Percentiles rank a stretch among this genome's conserved stretches.
These are phyloP conservation scores for Wickerhamiella parazyma DNA, from an alignment of 805 yeast species.

Conservation along the genomic window DNA sequence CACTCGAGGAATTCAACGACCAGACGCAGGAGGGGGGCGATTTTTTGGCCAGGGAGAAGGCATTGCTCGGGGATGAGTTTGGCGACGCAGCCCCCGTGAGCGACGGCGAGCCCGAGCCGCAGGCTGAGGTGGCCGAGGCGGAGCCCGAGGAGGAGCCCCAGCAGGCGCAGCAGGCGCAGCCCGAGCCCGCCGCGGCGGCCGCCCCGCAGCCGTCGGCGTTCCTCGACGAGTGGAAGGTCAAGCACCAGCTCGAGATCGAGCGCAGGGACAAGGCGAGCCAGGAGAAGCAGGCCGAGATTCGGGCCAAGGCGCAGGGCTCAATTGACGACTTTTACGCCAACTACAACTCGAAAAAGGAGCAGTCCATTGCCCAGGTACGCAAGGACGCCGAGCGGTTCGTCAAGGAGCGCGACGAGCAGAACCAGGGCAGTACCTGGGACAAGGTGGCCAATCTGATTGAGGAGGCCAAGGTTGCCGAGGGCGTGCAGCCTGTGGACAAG, in stretches of 20 bases:
- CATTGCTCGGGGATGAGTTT: conserved; percentile 29
- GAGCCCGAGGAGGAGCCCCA: conserved; percentile 19
- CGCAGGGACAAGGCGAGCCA: conserved; percentile 64
- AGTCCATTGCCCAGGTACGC: conserved; percentile 46
- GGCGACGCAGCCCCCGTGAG: conserved; percentile 11
- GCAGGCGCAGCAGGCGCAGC: neutral
- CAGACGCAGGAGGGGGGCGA: conserved; percentile 27
- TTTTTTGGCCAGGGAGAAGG: conserved; percentile 30
- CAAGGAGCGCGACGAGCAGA: conserved; percentile 51
- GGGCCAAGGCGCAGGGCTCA: conserved; percentile 63
- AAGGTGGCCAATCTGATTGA: conserved; percentile 42
- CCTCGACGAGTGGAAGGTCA: conserved; percentile 64
- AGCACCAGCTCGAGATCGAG: conserved; percentile 62
- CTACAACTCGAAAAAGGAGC: conserved; percentile 73
- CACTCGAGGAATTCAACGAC: conserved; percentile 28
- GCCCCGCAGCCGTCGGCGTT: conserved; percentile 46
- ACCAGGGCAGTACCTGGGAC: conserved; percentile 42
- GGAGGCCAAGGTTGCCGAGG: conserved; percentile 27
- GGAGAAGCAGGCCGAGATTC: conserved; percentile 49
- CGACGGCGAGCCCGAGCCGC: conserved; percentile 16
- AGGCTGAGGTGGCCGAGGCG: conserved; percentile 18
- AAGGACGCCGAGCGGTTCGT: conserved; percentile 59
- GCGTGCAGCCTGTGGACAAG: conserved; percentile 45
- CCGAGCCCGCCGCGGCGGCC: neutral
- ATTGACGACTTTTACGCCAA: conserved; percentile 87